phyloP scores from a whole-genome alignment of 2,329 filamentous ascomycete genomes.

The Pseudocercospora macadamiae region DNA sequence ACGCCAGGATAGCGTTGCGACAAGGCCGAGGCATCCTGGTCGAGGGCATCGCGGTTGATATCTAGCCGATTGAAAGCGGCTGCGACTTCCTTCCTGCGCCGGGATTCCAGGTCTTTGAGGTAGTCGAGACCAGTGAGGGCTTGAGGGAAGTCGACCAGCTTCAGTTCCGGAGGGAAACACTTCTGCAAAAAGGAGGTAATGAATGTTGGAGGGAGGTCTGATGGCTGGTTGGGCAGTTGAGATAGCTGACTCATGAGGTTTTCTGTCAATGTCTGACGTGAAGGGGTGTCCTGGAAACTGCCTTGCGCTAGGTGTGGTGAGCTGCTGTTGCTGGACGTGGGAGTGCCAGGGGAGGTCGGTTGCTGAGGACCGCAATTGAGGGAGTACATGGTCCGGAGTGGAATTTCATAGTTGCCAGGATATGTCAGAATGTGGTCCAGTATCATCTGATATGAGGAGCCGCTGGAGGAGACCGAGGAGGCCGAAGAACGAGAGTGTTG shows the following conservation, averaged over 20 bases:
- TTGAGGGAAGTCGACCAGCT: slow-evolving; percentile 66
- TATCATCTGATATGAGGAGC: slow-evolving; percentile 48
- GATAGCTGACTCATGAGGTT: slow-evolving; percentile 60
- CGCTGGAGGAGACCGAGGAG: slow-evolving; percentile 44
- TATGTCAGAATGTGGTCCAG: slow-evolving; percentile 64
- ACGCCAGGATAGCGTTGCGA: slow-evolving; percentile 58
- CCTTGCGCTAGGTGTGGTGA: slow-evolving; percentile 42
- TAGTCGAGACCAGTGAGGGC: slow-evolving; percentile 68
- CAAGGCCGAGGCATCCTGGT: slow-evolving; percentile 52
- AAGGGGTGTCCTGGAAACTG: slow-evolving; percentile 31
- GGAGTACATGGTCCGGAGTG: slow-evolving; percentile 68
- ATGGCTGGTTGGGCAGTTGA: slow-evolving; percentile 62
- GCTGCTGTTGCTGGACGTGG: slow-evolving; percentile 39
- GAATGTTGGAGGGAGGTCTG: slow-evolving; percentile 64
- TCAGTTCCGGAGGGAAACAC: slow-evolving; percentile 60
- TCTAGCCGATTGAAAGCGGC: slow-evolving; percentile 58
- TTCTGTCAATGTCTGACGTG: slow-evolving; percentile 52
- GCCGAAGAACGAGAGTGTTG: slow-evolving; percentile 31
- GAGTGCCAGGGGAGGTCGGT: slow-evolving; percentile 35
- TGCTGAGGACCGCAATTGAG: slow-evolving; percentile 63
- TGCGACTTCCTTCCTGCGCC: slow-evolving; percentile 61
- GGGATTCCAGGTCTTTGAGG: slow-evolving; percentile 63
- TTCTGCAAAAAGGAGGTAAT: slow-evolving; percentile 64
- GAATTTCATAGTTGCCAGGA: slow-evolving; percentile 66
- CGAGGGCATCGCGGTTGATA: slow-evolving; percentile 53